Percentiles rank a stretch among this genome's conserved stretches.
These are phyloP conservation scores for Nakazawaea laoshanensis DNA, from an alignment of 805 yeast genomes.

Conservation along the genomic window DNA sequence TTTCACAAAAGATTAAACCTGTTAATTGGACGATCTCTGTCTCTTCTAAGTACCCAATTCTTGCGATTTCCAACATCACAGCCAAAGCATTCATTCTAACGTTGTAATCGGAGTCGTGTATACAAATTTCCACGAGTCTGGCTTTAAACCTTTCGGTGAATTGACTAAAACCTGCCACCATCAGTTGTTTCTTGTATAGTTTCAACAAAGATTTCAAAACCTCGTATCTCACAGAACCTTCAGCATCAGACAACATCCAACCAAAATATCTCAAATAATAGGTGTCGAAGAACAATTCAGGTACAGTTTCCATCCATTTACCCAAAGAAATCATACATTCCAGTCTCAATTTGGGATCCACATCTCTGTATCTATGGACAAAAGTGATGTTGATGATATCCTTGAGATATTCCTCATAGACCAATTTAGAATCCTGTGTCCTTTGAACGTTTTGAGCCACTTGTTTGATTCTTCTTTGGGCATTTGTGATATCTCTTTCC, in stretches of 20 bases:
- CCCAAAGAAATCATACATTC: constrained; percentile 60
- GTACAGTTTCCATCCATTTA: constrained; percentile 63
- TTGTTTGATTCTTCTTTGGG: constrained; percentile 35
- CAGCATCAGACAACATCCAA: constrained; percentile 74
- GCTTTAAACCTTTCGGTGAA: constrained; percentile 68
- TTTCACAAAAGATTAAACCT: constrained; percentile 31
- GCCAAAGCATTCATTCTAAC: constrained; percentile 45
- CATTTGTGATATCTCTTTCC: constrained; percentile 19
- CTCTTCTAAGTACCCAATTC: constrained; percentile 56
- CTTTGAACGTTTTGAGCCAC: constrained; percentile 33
- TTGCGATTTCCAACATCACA: constrained; percentile 46
- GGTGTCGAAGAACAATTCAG: constrained; percentile 64
- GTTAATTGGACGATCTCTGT: constrained; percentile 38
- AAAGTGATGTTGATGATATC: constrained; percentile 64
- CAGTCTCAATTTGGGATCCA: constrained; percentile 61
- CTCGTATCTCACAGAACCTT: constrained; percentile 52
- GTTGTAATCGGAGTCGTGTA: constrained; percentile 43
- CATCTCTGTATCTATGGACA: constrained; percentile 72
- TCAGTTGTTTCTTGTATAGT: constrained; percentile 27
- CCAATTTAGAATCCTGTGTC: constrained; percentile 40
- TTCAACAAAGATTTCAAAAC: constrained; percentile 48
- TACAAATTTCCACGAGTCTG: constrained; percentile 57
- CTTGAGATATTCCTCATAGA: constrained; percentile 45
- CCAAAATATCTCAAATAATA: constrained; percentile 72
- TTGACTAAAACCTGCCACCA: constrained; percentile 62